Evolutionary conservation across 768 basidiomycete genomes (phyloP), one percentile per base, ranked within the genome.

Genomic region (Suillus luteus): DNA sequence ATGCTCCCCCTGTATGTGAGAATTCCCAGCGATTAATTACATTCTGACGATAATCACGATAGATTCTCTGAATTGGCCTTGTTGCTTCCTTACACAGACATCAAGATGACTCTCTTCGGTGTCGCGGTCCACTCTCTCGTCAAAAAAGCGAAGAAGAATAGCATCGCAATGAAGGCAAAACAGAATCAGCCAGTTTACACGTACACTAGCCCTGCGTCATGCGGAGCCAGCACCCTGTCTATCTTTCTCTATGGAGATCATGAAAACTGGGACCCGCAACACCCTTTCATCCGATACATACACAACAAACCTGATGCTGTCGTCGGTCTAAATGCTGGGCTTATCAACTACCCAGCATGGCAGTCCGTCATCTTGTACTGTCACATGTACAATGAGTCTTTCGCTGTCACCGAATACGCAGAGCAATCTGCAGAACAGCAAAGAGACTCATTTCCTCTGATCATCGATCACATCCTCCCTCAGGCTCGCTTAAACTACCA

Each of bases 11-110:
- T 79, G 81, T 82, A 52, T 37, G 79, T 76, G 17, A 6, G 17
- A 43, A 31, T 22, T 5, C 38, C 62, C 38, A 24, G 19, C 24
- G 15, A 33, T 38, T 31, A 60, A 60, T 2, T 35, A 43, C 9
- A 24, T 33, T 38, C 61, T 46, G 15, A n/a, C 15, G 40, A 59
- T 57, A 60, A 59, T 63, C 24, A 63, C 17, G 24, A 31, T 31
- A 81, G 82, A 40, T 83, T 81, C 66, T 77, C 79, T n/a, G 82
- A 83, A 65, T 69, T 83, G 40, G 82, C 80, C 5, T 68, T 83
- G 27, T 70, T 82, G 44, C 67, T 81, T n/a, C 81, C 80, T 22
- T 69, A 81, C 65, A 80, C 79, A 24, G 81, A 82, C 64, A 72
- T 82, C 62, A 77, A 76, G 60, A 71, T 83, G 17, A 74, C 77